Percentiles rank a stretch among this genome's conserved stretches.
phyloP scores from a whole-genome alignment of 345 rosid genomes.

The Salix caprea region DNA sequence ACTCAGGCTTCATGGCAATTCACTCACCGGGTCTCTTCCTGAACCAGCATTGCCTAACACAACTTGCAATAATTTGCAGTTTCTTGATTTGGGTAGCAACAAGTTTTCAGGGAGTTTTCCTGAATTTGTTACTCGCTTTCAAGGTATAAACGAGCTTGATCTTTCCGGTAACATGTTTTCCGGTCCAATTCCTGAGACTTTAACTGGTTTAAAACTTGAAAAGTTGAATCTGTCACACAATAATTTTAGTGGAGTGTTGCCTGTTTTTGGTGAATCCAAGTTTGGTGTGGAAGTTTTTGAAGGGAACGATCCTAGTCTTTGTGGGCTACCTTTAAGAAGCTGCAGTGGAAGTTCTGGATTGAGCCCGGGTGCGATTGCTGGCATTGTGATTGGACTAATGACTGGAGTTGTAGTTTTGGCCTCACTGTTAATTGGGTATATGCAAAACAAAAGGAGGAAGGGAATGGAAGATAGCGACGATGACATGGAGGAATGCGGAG shows the following conservation, averaged over 20 bases:
- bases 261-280: slow-evolving; percentile 57
- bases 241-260: slow-evolving; percentile 77
- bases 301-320: slow-evolving; percentile 77
- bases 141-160: slow-evolving; percentile 69
- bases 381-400: slow-evolving; percentile 90
- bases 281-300: slow-evolving; percentile 63
- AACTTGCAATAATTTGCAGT: slow-evolving; percentile 57
- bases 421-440: slow-evolving; percentile 76
- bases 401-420: slow-evolving; percentile 80
- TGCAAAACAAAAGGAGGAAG: slow-evolving; percentile 80
- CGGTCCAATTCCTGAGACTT: slow-evolving; percentile 64
- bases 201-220: slow-evolving; percentile 51
- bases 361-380: slow-evolving; percentile 89
- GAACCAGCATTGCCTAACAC: slow-evolving; percentile 83
- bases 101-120: slow-evolving; percentile 81
- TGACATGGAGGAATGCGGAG: slow-evolving; percentile 57
- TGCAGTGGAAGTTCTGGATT: slow-evolving; percentile 60
- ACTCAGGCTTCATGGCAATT: slow-evolving; percentile 62
- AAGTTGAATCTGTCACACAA: slow-evolving; percentile 82
- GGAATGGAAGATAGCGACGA: slow-evolving; percentile 58
- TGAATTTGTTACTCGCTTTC: slow-evolving; percentile 57
- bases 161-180: slow-evolving; percentile 65
- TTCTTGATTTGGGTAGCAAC: slow-evolving; percentile 78
- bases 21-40: slow-evolving; percentile 59
- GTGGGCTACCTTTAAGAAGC: slow-evolving; percentile 72